Base-by-base conservation (phyloP, 176 grass and related monocot species). In the Aegilops speltoides region DNA sequence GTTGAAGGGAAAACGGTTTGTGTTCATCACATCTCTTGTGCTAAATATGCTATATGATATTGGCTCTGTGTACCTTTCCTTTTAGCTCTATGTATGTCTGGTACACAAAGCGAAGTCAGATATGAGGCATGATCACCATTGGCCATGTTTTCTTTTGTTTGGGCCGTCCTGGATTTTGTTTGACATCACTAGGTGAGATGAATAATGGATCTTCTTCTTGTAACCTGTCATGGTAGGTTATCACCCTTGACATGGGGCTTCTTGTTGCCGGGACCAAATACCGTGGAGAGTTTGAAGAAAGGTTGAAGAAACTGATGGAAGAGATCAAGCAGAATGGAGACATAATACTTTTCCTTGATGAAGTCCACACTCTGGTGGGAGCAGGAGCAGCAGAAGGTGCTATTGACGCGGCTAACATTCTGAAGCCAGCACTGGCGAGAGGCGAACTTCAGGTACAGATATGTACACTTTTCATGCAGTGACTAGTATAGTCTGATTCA, bases 231-330 rank as follows among this genome's bases (percentile, higher is more conserved):
- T 25, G 9, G 5, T 79, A 98, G 96, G 96, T 98, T 8, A 98
- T 98, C 81, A 96, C 93, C 36, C 90, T 98, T 24, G 96, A 98
- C 74, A 96, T 96, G 96, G 93, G 93, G 76, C 91, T 96, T 80
- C 91, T 98, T 74, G 96, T 98, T 78, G 93, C 96, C 67, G 93
- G 96, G 71, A 98, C 96, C 41, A 98, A 96, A 79, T 98, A 98
- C 76, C 88, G 96, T 77, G 96, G 96, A 85, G 96, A 98, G 62
- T 96, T 98, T 25, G 96, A 95, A 88, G 96, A 98, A 89, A 92
- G 93, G 80, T 89, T 98, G 65, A 98, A 98, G 64, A 98, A 98
- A 69, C 48, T 98, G 85, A 98, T 98, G 96, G 96, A 95, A 85
- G 96, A 98, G 89, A 94, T 98, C 73, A 98, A 95, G 81, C 96